Evolutionary conservation across 2,329 filamentous ascomycete genomes (phyloP).

Genomic region (Pseudocercospora eumusae): DNA sequence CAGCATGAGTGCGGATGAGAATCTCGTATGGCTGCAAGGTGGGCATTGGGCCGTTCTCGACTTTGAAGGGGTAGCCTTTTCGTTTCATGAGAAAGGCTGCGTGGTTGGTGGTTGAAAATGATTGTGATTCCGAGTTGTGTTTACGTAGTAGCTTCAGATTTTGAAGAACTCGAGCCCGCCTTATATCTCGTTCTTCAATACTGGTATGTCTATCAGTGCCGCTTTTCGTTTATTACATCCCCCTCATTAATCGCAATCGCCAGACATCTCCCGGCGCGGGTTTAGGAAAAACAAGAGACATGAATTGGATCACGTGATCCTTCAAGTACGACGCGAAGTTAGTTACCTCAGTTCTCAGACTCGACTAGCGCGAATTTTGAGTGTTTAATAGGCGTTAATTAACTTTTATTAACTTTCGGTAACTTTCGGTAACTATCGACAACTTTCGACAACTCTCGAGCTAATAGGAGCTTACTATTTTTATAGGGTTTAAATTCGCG

Average conservation of each 20-base stretch:
- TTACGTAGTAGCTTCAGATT: neutral
- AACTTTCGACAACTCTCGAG: no score
- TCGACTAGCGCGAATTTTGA: no score
- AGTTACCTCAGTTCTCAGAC: no score
- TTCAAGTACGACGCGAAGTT: constrained; percentile 8
- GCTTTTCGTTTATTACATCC: neutral
- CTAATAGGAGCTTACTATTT: no score
- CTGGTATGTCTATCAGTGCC: neutral
- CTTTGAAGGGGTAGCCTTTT: constrained; percentile 25
- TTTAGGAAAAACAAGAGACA: neutral
- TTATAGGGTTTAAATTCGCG: no score
- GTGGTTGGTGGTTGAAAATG: constrained; percentile 18
- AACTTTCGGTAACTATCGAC: no score
- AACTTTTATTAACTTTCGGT: no score
- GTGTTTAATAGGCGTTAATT: no score
- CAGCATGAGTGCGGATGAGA: constrained; percentile 41
- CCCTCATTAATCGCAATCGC: neutral
- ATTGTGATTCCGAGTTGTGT: neutral
- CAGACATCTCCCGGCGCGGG: neutral
- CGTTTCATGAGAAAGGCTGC: constrained; percentile 29
- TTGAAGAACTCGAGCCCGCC: neutral
- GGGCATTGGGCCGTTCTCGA: constrained; percentile 29
- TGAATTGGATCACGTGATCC: neutral
- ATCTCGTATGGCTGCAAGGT: constrained; percentile 35
- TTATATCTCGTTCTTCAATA: neutral